phyloP scores from a whole-genome alignment of 352 stramenopile genomes.

The Paralagenidium karlingii region DNA sequence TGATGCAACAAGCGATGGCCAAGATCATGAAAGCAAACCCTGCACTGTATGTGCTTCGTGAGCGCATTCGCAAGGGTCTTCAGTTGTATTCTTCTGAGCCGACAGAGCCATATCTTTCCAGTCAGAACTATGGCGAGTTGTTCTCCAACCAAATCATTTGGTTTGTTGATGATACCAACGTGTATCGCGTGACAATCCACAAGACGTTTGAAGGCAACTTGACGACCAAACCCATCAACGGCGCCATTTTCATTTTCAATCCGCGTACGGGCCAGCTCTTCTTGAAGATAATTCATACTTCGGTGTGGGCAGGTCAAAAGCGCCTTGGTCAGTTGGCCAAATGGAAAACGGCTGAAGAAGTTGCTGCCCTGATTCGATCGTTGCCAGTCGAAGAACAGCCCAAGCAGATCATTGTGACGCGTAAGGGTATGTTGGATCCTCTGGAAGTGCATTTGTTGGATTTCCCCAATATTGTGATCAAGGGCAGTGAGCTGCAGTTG shows the following conservation, averaged over 20 bases:
- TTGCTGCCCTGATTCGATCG: conserved; percentile 97
- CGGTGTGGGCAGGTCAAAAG: conserved; percentile 99
- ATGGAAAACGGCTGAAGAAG: conserved; percentile 99
- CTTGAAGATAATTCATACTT: conserved; percentile 99
- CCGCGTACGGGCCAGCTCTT: conserved; percentile 98
- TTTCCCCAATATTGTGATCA: conserved; percentile 99
- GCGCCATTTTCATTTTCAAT: conserved; percentile 99
- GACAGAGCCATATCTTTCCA: conserved; percentile 99
- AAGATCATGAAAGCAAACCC: conserved; percentile 99
- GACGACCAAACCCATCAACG: conserved; percentile 99
- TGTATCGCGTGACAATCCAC: conserved; percentile 98
- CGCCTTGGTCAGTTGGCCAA: conserved; percentile 98
- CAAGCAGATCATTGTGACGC: conserved; percentile 99
- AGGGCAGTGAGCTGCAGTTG: conserved; percentile 97
- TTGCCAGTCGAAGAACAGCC: conserved; percentile 99
- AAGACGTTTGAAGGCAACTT: conserved; percentile 99
- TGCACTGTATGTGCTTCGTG: conserved; percentile 97
- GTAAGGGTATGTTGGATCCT: conserved; percentile 99
- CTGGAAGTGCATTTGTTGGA: conserved; percentile 98
- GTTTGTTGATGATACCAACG: conserved; percentile 99
- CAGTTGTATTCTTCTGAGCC: conserved; percentile 99
- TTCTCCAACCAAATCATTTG: conserved; percentile 99
- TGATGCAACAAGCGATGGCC: conserved; percentile 99
- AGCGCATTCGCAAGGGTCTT: conserved; percentile 99
- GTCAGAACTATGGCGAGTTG: conserved; percentile 99